A percentile compares a stretch with the other conserved stretches of the same genome.
Evolutionary conservation across 169 alveolate species (phyloP).

Genomic region (Plasmodium coatneyi): DNA sequence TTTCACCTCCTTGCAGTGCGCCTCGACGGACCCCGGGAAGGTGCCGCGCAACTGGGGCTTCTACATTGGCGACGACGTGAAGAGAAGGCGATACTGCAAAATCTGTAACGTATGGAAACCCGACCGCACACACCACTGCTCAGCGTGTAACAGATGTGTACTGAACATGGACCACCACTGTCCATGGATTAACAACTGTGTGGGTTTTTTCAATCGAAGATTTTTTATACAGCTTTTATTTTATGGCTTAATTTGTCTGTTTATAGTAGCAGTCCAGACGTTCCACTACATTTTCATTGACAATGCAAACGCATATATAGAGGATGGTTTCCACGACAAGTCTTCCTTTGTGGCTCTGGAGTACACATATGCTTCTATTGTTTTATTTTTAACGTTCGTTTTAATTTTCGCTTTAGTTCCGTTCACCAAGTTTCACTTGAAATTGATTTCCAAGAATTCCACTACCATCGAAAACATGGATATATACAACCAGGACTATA

Average conservation of each 20-base stretch:
- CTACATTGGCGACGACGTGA: conserved; percentile 97
- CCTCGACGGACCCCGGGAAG: conserved; percentile 96
- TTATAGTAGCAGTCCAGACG: conserved; percentile 70
- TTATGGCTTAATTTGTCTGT: conserved; percentile 86
- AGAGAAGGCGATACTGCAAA: conserved; percentile 95
- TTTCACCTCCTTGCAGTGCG: conserved; percentile 79
- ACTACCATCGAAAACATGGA: conserved; percentile 91
- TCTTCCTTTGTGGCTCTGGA: conserved; percentile 44
- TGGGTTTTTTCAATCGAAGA: conserved; percentile 96
- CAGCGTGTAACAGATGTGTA: conserved; percentile 95
- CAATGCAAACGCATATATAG: conserved; percentile 56
- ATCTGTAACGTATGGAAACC: conserved; percentile 99
- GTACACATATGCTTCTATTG: conserved; percentile 73
- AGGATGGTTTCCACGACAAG: conserved; percentile 61
- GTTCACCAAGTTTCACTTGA: conserved; percentile 88
- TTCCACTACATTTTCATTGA: conserved; percentile 61
- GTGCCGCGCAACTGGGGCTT: conserved; percentile 97
- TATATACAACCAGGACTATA: conserved; percentile 84
- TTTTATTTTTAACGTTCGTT: conserved; percentile 77
- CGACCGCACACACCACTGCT: conserved; percentile 98
- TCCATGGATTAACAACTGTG: conserved; percentile 98
- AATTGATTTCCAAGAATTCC: conserved; percentile 82
- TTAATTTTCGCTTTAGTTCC: conserved; percentile 88
- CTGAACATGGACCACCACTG: conserved; percentile 99
- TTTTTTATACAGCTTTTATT: conserved; percentile 94